Base-by-base conservation (phyloP, 495 filamentous ascomycete genomes). In the Penicillium angulare region DNA sequence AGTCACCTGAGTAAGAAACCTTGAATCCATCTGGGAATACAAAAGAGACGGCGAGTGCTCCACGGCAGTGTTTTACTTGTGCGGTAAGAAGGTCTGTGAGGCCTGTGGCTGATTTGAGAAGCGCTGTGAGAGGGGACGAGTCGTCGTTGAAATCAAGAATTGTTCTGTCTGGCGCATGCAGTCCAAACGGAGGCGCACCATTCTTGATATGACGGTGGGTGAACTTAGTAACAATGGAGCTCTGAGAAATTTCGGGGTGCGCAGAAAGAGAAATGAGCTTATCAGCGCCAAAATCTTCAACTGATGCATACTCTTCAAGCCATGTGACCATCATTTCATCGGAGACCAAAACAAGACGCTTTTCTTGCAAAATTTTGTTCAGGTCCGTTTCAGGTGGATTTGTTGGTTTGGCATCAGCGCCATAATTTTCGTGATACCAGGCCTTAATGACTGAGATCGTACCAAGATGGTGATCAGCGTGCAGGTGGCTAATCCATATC, bases 381-480 rank as follows among this genome's bases (percentile, higher is more conserved):
- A 77, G 56, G 23, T 64, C 59, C 3, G 20, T 58, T 51, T 71
- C 64, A 17, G 51, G 31, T 20, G 56, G 35, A 44, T 72, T 57
- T 26, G 67, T 43, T 15, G 61, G 48, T 24, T 45, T 47, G 22
- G 54, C 55, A 17, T 65, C 43, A 8, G 60, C 45, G 1, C 56
- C 61, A 42, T 77, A 80, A 51, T 74, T 84, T 29, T 68, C 72
- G 15, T 74, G 60, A 50, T 86, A 84, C 83, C 89, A 92, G 15
- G 88, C 88, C 63, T 78, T 85, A 59, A 99, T 85, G 21, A 97
- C 71, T 15, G 86, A 78, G 21, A 78, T 77, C 0, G 84, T 88
- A 24, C 93, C 93, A 16, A 97, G 80, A 60, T 99, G 93, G 67
- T 99, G 93, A 72, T 99, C 93, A 22, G 93, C 93, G 61, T 99